phyloP scores from a whole-genome alignment of 257 asterid genomes.

The Nicotiana paniculata region DNA sequence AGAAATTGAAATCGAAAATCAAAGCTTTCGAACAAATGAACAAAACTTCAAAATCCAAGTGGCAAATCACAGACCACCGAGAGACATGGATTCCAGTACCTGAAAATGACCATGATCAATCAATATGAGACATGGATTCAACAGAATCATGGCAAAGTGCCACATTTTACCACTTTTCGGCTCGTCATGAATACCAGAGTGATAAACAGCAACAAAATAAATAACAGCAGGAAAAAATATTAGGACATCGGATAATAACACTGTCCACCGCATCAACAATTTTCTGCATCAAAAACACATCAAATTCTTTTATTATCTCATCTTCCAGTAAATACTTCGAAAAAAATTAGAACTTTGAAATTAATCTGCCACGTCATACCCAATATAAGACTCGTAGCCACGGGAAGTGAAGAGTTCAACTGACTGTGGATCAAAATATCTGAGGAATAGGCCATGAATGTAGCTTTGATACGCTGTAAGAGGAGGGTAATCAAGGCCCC shows the following conservation, averaged over 20 bases:
- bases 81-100: conserved; percentile 28
- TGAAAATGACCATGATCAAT: conserved; percentile 98
- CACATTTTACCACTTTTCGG: conserved; percentile 46
- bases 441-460: conserved; percentile 57
- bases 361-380: conserved; percentile 37
- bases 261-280: conserved; percentile 99
- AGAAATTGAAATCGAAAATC: conserved; percentile 9
- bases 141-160: conserved; percentile 69
- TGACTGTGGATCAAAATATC: conserved; percentile 63
- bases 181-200: conserved; percentile 32
- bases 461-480: conserved; percentile 92
- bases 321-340: not conserved
- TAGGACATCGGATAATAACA: conserved; percentile 75
- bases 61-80: not conserved
- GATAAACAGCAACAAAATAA: conserved; percentile 45
- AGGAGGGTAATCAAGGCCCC: conserved; percentile 99
- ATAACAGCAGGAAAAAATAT: conserved; percentile 94
- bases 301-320: conserved; percentile 3
- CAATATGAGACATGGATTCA: conserved; percentile 91
- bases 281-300: conserved; percentile 57
- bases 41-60: not conserved
- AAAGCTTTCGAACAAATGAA: not conserved
- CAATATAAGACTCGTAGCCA: conserved; percentile 81
- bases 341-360: conserved; percentile 13
- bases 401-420: conserved; percentile 55